A percentile compares a stretch with the other conserved stretches of the same genome.
These are phyloP conservation scores for Ophiostoma australiae DNA, from an alignment of 2,329 filamentous ascomycete genomes.

Conservation along the genomic window DNA sequence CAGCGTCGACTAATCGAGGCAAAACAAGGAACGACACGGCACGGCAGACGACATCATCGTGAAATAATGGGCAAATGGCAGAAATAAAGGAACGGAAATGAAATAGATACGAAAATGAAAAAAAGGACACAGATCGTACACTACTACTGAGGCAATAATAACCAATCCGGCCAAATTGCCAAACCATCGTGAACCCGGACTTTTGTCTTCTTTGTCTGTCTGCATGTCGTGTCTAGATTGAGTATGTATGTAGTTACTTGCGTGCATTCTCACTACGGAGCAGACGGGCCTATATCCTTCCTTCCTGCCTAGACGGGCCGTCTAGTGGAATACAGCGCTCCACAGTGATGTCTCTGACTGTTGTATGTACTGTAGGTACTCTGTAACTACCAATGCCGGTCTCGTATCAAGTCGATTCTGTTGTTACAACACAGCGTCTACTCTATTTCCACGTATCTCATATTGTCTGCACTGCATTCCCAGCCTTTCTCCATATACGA, in stretches of 20 bases:
- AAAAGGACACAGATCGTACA: not conserved
- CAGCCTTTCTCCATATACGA: slow-evolving; percentile 7
- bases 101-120: not conserved
- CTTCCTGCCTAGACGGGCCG: not conserved
- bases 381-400: too few species aligned
- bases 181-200: not conserved
- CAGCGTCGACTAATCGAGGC: not conserved
- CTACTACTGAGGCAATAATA: not conserved
- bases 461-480: not conserved
- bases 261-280: not conserved
- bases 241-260: not conserved
- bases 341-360: not conserved
- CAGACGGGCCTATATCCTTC: slow-evolving; percentile 8
- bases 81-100: not conserved
- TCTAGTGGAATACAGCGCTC: not conserved
- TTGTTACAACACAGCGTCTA: not conserved
- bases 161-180: not conserved
- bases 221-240: not conserved
- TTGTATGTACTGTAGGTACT: not conserved
- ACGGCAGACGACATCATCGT: slow-evolving; percentile 5
- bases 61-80: slow-evolving; percentile 1
- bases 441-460: not conserved
- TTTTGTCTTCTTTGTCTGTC: not conserved
- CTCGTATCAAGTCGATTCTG: not conserved
- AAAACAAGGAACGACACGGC: slow-evolving; percentile 10